Base-by-base conservation (phyloP, 2,329 filamentous ascomycete species). In the Colletotrichum tamarilloi region DNA sequence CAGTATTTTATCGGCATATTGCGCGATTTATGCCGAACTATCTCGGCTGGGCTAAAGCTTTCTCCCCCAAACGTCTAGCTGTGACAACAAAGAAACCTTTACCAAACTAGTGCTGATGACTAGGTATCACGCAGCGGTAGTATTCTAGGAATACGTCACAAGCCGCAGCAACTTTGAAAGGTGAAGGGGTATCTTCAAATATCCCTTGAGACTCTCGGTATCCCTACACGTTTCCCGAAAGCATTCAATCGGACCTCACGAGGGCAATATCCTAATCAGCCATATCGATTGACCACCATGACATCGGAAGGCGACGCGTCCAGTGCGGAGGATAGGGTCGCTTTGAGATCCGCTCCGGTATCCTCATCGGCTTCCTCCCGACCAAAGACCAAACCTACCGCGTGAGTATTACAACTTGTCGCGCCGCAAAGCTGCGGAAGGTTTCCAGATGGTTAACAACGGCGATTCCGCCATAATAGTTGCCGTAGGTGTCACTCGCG, bases 401-500 rank as follows among this genome's bases (percentile, higher is more conserved):
- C 75, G 74, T 76, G 22, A 67, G 74, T 63, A 6, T 28, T 19
- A 35, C 4, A 12, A 26, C 52, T 26, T 62, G 55, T 19, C 24
- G 12, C 16, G 26, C 24, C 24, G 52, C 11, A 55, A 55, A n/a
- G 52, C 22, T 55, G 52, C 26, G 38, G 26, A 22, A 9, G 12
- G 5, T 12, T 35, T 5, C 12, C 14, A n/a, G 14, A 2, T 80
- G 58, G 75, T 75, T 24, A 78, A 81, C 62, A 12, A 11, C 16
- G 19, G 76, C 78, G 35, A 70, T 58, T 5, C n/a, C 38, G 58
- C 8, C 30, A 14, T 24, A 28, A 26, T 6, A 81, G 70, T 12
- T 85, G 74, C 68, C 81, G 76, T 30, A 78, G 69, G 70, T 85
- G 75, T 53, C 82, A 77, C 66, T 76, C 80, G 1, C 77, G 81